Conservation (phyloP, 1,139 yeast species). For the Hyphopichia burtonii region DNA sequence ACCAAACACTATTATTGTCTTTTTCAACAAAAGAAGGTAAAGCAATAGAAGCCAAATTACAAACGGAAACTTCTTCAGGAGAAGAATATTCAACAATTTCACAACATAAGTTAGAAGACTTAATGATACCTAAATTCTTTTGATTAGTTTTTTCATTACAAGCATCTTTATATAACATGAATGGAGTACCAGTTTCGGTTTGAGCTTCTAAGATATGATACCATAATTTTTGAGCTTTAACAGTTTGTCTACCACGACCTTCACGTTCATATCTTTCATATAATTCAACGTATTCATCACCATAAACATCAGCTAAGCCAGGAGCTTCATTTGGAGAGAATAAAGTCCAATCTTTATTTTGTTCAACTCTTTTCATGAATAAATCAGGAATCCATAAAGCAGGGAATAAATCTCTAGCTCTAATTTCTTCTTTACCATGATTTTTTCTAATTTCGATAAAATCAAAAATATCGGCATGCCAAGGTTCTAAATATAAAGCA, state of each 20-base stretch:
- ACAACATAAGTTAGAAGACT: constrained; percentile 86
- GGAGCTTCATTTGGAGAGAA: constrained; percentile 90
- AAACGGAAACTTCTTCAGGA: constrained; percentile 87
- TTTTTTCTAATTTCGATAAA: constrained; percentile 82
- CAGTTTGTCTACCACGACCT: constrained; percentile 67
- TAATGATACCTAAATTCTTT: constrained; percentile 82
- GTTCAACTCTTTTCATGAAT: constrained; percentile 85
- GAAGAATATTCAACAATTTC: constrained; percentile 87
- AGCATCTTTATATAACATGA: constrained; percentile 87
- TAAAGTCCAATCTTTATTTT: constrained; percentile 76
- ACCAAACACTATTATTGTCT: constrained; percentile 40
- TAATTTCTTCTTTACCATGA: constrained; percentile 87
- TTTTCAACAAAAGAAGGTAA: constrained; percentile 66
- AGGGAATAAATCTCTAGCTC: constrained; percentile 87
- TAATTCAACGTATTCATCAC: constrained; percentile 73
- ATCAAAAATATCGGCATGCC: constrained; percentile 88
- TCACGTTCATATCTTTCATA: constrained; percentile 72
- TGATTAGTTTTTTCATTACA: constrained; percentile 83
- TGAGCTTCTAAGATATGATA: constrained; percentile 83
- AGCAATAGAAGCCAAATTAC: constrained; percentile 86
- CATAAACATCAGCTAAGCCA: constrained; percentile 75
- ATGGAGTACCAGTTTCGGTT: constrained; percentile 92
- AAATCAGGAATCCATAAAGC: constrained; percentile 93
- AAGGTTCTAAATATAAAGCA: constrained; percentile 85
- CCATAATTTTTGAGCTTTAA: constrained; percentile 89